phyloP scores from a whole-genome alignment of 805 yeast species.

The Hyphopichia homilentoma region DNA sequence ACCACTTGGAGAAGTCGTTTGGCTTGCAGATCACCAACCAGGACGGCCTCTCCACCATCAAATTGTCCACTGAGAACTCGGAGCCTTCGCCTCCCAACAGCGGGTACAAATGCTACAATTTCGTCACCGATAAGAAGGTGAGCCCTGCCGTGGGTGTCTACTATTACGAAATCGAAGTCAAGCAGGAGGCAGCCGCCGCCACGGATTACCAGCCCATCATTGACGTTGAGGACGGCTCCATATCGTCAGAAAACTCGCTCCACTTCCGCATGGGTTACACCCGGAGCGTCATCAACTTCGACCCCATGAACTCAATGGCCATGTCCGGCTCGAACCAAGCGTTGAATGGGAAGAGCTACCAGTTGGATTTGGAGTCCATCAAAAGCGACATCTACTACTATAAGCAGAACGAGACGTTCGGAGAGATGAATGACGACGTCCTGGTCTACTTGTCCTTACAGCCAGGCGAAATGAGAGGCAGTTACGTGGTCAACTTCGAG shows the following conservation, averaged over 20 bases:
- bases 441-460: constrained; percentile 24
- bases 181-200: constrained; percentile 30
- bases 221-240: constrained; percentile 28
- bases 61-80: constrained; percentile 11
- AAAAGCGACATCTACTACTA: constrained; percentile 21
- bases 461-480: constrained; percentile 40
- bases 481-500: constrained; percentile 39
- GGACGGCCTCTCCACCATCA: constrained; percentile 27
- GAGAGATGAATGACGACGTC: constrained; percentile 13
- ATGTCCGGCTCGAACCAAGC: constrained; percentile 2
- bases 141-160: constrained; percentile 31
- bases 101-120: constrained; percentile 32
- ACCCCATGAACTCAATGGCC: constrained; percentile 8
- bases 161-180: constrained; percentile 38
- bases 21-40: constrained; percentile 22
- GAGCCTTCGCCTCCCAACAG: constrained; percentile 3
- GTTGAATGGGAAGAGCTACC: constrained; percentile 2
- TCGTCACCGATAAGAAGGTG: constrained; percentile 34
- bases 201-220: constrained; percentile 30
- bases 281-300: constrained; percentile 23
- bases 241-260: constrained; percentile 30
- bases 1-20: constrained; percentile 17
- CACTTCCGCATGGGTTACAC: constrained; percentile 32
- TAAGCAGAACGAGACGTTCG: constrained; percentile 2
- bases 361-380: constrained; percentile 27